phyloP scores from a whole-genome alignment of 257 asterid genomes.

The Agastache rugosa region DNA sequence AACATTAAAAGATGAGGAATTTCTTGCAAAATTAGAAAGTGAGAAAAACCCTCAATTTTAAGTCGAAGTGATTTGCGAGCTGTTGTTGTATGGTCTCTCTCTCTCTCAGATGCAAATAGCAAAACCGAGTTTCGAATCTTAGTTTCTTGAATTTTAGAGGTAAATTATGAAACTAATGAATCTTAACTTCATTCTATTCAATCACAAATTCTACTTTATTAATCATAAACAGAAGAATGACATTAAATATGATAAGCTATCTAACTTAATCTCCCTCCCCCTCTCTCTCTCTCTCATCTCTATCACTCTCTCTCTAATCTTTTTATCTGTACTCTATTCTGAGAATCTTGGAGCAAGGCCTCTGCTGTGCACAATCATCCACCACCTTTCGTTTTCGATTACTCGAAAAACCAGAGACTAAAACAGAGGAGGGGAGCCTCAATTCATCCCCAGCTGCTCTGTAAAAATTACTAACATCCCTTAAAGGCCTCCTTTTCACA shows the following conservation, averaged over 20 bases:
- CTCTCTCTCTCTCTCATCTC: neutral
- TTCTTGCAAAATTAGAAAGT: no score
- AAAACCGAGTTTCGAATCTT: no score
- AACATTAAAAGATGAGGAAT: no score
- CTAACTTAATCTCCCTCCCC: neutral
- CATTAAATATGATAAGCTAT: neutral
- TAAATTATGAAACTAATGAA: neutral
- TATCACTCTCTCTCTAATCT: neutral
- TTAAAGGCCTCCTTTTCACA: slow-evolving; percentile 46
- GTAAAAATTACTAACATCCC: slow-evolving; percentile 52
- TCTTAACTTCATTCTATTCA: neutral
- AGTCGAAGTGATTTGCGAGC: no score
- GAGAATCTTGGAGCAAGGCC: slow-evolving; percentile 41
- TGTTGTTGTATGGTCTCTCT: no score
- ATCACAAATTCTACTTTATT: slow-evolving; percentile 6
- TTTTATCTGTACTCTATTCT: slow-evolving; percentile 52
- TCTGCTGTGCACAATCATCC: slow-evolving; percentile 27
- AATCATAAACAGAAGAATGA: neutral
- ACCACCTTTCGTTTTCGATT: slow-evolving; percentile 43
- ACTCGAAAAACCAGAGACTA: neutral
- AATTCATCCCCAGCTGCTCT: neutral
- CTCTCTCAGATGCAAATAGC: no score
- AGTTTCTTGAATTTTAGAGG: neutral
- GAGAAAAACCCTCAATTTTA: no score
- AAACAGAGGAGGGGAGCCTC: slow-evolving; percentile 5